Conservation (phyloP, 805 yeast genomes). For the Pichia ethanolica region DNA sequence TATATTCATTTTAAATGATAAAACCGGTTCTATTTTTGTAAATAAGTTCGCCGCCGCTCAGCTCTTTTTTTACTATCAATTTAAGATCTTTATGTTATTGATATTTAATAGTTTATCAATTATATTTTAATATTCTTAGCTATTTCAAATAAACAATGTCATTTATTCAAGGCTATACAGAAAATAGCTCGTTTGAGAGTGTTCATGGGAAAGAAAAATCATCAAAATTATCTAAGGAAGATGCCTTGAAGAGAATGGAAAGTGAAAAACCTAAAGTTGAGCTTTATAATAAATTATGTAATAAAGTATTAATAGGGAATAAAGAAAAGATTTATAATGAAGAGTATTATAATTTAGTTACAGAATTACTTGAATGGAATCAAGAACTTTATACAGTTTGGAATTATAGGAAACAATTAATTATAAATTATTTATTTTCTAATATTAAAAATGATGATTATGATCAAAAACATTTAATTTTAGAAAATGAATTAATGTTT, state of each 20-base stretch:
- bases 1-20: too few species aligned
- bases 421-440: slow-evolving; percentile 29
- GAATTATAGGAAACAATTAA: slow-evolving; percentile 79
- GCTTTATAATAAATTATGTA: slow-evolving; percentile 42
- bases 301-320: slow-evolving; percentile 34
- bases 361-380: slow-evolving; percentile 51
- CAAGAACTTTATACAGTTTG: slow-evolving; percentile 88
- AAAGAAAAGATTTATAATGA: slow-evolving; percentile 23
- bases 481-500: slow-evolving; percentile 55
- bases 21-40: too few species aligned
- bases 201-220: slow-evolving; percentile 66
- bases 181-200: slow-evolving; percentile 13
- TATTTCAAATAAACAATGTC: slow-evolving; percentile 5
- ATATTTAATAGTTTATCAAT: too few species aligned
- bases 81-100: too few species aligned
- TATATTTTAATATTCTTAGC: too few species aligned
- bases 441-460: slow-evolving; percentile 10
- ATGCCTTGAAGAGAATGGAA: slow-evolving; percentile 40
- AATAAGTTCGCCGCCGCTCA: too few species aligned
- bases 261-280: slow-evolving; percentile 57
- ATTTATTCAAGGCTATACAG: slow-evolving; percentile 13
- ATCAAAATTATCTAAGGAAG: slow-evolving; percentile 44
- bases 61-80: too few species aligned
- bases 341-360: slow-evolving; percentile 44
- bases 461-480: slow-evolving; percentile 22